Evolutionary conservation across 805 yeast species (phyloP).

Genomic region (Kockiozyma suomiensis): DNA sequence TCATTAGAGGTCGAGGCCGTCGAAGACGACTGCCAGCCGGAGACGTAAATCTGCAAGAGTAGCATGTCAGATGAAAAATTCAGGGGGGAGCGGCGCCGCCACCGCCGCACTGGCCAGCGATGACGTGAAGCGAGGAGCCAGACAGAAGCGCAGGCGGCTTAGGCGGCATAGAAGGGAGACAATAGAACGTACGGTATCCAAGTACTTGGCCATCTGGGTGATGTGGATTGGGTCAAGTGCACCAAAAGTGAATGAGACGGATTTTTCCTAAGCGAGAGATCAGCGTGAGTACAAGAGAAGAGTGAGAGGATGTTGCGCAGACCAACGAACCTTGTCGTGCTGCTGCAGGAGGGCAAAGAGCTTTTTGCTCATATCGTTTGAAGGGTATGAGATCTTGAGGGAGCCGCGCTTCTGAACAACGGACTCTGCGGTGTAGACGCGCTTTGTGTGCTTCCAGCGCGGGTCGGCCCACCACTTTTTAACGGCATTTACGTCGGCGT

Average conservation of each 20-base stretch:
- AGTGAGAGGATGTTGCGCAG: neutral
- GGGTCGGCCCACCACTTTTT: slow-evolving; percentile 92
- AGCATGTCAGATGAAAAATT: neutral
- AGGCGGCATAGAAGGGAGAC: neutral
- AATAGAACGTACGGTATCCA: slow-evolving; percentile 20
- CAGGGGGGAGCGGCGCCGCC: slow-evolving; percentile 8
- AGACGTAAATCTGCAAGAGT: slow-evolving; percentile 63
- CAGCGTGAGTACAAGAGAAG: neutral
- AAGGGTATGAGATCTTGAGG: slow-evolving; percentile 67
- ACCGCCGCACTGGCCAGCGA: slow-evolving; percentile 10
- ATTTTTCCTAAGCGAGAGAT: slow-evolving; percentile 50
- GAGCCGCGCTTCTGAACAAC: slow-evolving; percentile 88
- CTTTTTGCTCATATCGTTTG: slow-evolving; percentile 79
- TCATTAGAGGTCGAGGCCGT: slow-evolving; percentile 97
- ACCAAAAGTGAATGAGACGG: slow-evolving; percentile 93
- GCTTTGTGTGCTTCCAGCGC: slow-evolving; percentile 85
- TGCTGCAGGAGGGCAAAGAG: slow-evolving; percentile 68
- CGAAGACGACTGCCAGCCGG: slow-evolving; percentile 99
- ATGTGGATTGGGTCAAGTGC: slow-evolving; percentile 96
- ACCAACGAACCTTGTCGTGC: slow-evolving; percentile 55
- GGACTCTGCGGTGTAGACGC: slow-evolving; percentile 85
- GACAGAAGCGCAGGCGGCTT: neutral
- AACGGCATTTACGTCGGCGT: slow-evolving; percentile 70
- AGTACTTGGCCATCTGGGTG: slow-evolving; percentile 78
- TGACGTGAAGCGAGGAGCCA: neutral